Percentiles rank a stretch among this genome's conserved stretches.
These are phyloP conservation scores for Gymnopilus junonius DNA, from an alignment of 768 basidiomycete genomes.

Conservation along the genomic window DNA sequence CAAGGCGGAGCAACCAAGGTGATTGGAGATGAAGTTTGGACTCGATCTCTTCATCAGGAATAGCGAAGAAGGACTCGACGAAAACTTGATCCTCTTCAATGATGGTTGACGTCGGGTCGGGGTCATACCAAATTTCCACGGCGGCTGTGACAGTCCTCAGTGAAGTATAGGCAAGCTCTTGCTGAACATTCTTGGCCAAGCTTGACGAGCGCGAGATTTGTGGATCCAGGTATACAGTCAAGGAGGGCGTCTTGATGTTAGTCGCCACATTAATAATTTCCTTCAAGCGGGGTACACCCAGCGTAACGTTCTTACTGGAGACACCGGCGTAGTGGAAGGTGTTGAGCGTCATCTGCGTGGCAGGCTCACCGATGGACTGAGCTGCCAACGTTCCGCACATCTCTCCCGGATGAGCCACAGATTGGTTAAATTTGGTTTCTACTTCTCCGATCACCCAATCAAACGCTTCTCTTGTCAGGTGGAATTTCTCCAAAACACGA, in stretches of 20 bases:
- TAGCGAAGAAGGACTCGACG: slow-evolving; percentile 99
- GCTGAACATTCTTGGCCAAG: slow-evolving; percentile 86
- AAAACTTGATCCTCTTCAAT: slow-evolving; percentile 97
- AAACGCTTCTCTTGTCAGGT: slow-evolving; percentile 91
- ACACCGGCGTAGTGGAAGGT: slow-evolving; percentile 99
- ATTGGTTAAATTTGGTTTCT: slow-evolving; percentile 94
- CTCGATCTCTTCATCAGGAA: slow-evolving; percentile 96
- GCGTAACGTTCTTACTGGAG: slow-evolving; percentile 98
- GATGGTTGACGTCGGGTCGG: slow-evolving; percentile 87
- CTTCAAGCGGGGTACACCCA: slow-evolving; percentile 98
- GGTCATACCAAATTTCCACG: slow-evolving; percentile 98
- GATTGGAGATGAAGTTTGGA: slow-evolving; percentile 90
- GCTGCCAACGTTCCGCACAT: slow-evolving; percentile 99
- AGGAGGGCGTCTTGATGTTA: slow-evolving; percentile 97
- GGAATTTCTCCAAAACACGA: slow-evolving; percentile 85
- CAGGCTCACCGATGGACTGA: slow-evolving; percentile 99
- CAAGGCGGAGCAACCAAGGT: slow-evolving; percentile 96
- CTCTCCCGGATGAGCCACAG: slow-evolving; percentile 92
- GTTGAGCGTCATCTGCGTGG: slow-evolving; percentile 99
- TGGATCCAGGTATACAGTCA: slow-evolving; percentile 87
- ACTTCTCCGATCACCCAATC: slow-evolving; percentile 98
- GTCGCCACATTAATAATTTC: slow-evolving; percentile 99
- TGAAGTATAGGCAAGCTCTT: slow-evolving; percentile 93
- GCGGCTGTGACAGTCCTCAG: slow-evolving; percentile 92
- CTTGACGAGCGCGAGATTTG: slow-evolving; percentile 62